Evolutionary conservation across 768 basidiomycete genomes (phyloP), one percentile per base, ranked within the genome.

Genomic region (Termitomyces sp.): DNA sequence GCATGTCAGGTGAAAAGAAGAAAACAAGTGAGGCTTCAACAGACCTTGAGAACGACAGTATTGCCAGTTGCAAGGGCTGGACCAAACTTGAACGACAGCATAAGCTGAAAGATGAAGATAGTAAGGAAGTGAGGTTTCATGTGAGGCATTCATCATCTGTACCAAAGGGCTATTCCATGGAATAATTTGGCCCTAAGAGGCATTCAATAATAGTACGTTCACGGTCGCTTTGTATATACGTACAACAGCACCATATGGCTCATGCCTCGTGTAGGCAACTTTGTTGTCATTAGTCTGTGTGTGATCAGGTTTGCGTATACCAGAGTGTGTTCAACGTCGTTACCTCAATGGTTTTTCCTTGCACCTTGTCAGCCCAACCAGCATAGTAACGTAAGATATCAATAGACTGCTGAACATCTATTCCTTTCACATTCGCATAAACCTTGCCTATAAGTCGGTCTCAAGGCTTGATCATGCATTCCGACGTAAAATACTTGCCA

Each of bases 291-390:
- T 64, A 1, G 67, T 70, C 66, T 67, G 52, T 1, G 18, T 16
- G 25, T 13, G n/a, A 20, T 35, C 15, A 43, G 42, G 16, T 11
- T 20, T 22, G 5, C 11, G 11, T 5, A 16, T 20, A 12, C 4
- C 6, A 35, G 23, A 18, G n/a, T 15, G 3, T 7, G 22, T 33
- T 18, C 10, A 2, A 22, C 5, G 15, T 27, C 35, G 7, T 18
- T 23, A 68, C 67, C 62, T 91, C 88, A 64, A 90, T 82, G 9
- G 81, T 82, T 66, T 88, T 81, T 11, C 88, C 89, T 3, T 76
- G 73, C 52, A 86, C 69, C 73, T 94, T 94, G 75, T 93, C 92
- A 27, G 91, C 88, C 84, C 88, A 89, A 27, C 92, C 93, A 44
- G 84, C 89, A 63, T 87, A 94, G 72, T 93, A 94, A 33, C 81